Conservation (phyloP, 2,329 filamentous ascomycete genomes). For the Mollisia scopiformis region DNA sequence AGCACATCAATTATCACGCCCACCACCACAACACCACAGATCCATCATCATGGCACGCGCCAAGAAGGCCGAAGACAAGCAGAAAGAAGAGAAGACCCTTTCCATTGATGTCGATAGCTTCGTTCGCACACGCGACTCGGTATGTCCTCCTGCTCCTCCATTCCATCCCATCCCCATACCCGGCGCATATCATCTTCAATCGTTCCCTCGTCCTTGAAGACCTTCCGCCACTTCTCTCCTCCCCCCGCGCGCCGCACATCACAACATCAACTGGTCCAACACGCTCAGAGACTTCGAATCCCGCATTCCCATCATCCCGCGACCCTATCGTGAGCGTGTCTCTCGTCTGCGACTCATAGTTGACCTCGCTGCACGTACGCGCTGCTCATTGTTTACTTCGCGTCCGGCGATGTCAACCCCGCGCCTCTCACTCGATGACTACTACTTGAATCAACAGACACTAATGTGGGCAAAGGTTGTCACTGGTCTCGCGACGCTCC, state of each 20-base stretch:
- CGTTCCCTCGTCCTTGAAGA: constrained; percentile 11
- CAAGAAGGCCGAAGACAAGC: constrained; percentile 42
- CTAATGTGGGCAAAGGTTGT: constrained; percentile 61
- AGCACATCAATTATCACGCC: constrained; percentile 29
- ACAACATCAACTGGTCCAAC: constrained; percentile 19
- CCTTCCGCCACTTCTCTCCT: constrained; percentile 26
- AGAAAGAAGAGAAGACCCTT: constrained; percentile 30
- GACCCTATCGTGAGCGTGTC: constrained; percentile 24
- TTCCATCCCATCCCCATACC: constrained; percentile 10
- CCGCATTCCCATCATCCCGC: constrained; percentile 21
- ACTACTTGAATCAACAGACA: constrained; percentile 25
- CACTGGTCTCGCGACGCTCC: constrained; percentile 76
- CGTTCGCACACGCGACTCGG: constrained; percentile 77
- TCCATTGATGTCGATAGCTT: constrained; percentile 74
- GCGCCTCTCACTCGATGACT: constrained; percentile 18
- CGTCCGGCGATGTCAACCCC: constrained; percentile 19
- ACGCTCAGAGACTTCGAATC: constrained; percentile 17
- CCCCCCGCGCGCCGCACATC: constrained; percentile 14
- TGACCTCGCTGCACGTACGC: constrained; percentile 26
- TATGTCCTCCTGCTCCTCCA: constrained; percentile 44
- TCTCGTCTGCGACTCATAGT: constrained; percentile 13
- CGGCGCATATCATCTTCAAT: constrained; percentile 15
- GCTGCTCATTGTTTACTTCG: constrained; percentile 33
- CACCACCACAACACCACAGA: constrained; percentile 24
- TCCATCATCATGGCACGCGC: constrained; percentile 42